These are phyloP conservation scores for Gossypium rotundifolium DNA, from an alignment of 345 rosid species.

Conservation along the genomic window DNA sequence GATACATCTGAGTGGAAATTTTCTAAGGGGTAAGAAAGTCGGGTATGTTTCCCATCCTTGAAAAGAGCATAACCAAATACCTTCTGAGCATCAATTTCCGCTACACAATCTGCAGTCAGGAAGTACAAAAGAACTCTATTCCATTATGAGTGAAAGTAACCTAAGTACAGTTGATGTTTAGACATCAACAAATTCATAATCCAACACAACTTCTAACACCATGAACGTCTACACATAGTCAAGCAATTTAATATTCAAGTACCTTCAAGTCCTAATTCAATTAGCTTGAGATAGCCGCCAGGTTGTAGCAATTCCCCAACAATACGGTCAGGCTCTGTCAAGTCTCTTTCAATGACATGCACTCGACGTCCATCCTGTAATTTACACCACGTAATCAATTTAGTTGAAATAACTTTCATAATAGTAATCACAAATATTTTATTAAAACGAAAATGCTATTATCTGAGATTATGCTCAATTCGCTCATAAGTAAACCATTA, in stretches of 20 bases:
- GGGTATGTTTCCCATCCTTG: slow-evolving; percentile 36
- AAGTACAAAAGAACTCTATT: not conserved
- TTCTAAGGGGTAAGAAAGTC: slow-evolving; percentile 41
- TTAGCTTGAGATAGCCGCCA: slow-evolving; percentile 64
- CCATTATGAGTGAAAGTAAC: not conserved
- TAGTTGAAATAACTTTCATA: not conserved
- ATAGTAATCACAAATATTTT: not conserved
- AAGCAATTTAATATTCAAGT: not conserved
- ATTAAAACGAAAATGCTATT: not conserved
- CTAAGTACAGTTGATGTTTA: not conserved
- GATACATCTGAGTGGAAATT: slow-evolving; percentile 41
- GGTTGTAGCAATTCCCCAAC: slow-evolving; percentile 77
- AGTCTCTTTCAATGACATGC: slow-evolving; percentile 63
- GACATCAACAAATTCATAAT: not conserved
- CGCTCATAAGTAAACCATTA: not conserved
- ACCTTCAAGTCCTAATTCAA: slow-evolving; percentile 71
- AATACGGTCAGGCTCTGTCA: slow-evolving; percentile 61
- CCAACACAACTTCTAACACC: not conserved
- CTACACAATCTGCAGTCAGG: slow-evolving; percentile 10
- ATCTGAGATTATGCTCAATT: not conserved
- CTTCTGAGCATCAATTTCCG: too few species aligned
- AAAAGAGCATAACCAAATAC: not conserved
- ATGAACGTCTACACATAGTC: not conserved
- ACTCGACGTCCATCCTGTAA: slow-evolving; percentile 65
- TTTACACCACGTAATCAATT: slow-evolving; percentile 8